Evolutionary conservation across 176 grass and related monocot genomes (phyloP), one percentile per base, ranked within the genome.

Genomic region (Carex littledalei): DNA sequence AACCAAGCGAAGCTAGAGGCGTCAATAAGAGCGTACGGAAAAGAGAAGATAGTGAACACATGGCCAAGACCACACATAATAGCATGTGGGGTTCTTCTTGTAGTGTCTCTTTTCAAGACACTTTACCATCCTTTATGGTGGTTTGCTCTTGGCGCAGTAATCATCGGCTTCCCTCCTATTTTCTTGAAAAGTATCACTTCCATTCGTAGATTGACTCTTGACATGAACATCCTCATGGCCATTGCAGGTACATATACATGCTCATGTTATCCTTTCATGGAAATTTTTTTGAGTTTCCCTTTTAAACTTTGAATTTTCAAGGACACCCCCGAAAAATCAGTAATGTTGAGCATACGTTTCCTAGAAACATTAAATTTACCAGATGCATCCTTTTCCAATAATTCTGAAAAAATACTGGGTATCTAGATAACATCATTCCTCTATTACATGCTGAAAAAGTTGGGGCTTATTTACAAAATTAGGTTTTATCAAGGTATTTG

Each of bases 211-310:
- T 80, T 88, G 6, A 1, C 87, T 0, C 89, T 97, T 3, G 94
- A 97, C 86, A 92, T 94, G 79, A 97, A 94, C 75, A 77, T 90
- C 37, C 90, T 97, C 18, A 89, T 97, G 85, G 53, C 93, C 3
- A 84, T 90, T 45, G 85, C 62, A 78, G 70, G 84, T 85, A 85
- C 12, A 26, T 35, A 4, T 63, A 37, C 6, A 45, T 24, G 57
- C 1, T 39, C 16, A n/a, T 56, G 52, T 22, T 32, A 60, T 22
- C 16, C 1, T 83, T 83, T 41, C 35, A 39, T 83, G n/a, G 8
- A 53, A 62, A 18, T 3, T 13, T 63, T 24, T 22, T 34, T 18
- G 20, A 5, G 78, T 55, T 17, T 17, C 20, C 53, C 14, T 56
- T 34, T 59, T 3, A 17, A 50, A 22, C 16, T 81, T 35, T 37